Evolutionary conservation across 2,329 filamentous ascomycete genomes (phyloP), one percentile per base, ranked within the genome.

Genomic region (Hirsutella thompsonii): DNA sequence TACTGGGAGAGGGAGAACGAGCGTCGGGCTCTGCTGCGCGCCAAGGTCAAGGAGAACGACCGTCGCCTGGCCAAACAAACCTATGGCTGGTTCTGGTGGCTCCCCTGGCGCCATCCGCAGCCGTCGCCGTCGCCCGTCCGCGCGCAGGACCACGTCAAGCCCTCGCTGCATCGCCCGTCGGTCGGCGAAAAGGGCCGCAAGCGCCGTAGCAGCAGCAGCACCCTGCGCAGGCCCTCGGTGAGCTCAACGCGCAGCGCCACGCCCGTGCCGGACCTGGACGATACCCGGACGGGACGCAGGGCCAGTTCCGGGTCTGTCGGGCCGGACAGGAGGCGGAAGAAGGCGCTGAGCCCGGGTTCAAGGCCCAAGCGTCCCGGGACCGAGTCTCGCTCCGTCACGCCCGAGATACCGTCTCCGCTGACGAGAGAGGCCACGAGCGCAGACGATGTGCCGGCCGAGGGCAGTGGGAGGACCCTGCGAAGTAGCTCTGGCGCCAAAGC

Each of bases 1-100:
- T 98, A 95, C 62, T 98, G 92, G 92, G 90, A 95, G 52, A 81
- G 81, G 46, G 92, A 98, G 60, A 98, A 98, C 55, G 87, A 94
- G 59, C 80, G 90, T 2, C 79, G 92, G 11, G 75, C 81, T 3
- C 65, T 83, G 43, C 67, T 95, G 20, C 74, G 86, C 34, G 56
- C 71, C 35, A 83, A 83, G 55, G 66, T 94, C 38, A 75, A 79
- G 46, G 72, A 78, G 39, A 73, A 76, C 26, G 80, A 89, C 51
- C 70, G 73, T 16, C 77, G 81, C 45, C 63, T 85, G 32, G 79
- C 81, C 11, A 78, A 76, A 53, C 68, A 79, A 52, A 70, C 80
- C 46, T 78, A 81, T 40, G 76, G 81, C 19, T 84, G 81, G 79
- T 67, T 93, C 29, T 93, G 87, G 87, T 93, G 89, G 83, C 76